phyloP scores from a whole-genome alignment of 306 rosid genomes.

The Canavalia gladiata region DNA sequence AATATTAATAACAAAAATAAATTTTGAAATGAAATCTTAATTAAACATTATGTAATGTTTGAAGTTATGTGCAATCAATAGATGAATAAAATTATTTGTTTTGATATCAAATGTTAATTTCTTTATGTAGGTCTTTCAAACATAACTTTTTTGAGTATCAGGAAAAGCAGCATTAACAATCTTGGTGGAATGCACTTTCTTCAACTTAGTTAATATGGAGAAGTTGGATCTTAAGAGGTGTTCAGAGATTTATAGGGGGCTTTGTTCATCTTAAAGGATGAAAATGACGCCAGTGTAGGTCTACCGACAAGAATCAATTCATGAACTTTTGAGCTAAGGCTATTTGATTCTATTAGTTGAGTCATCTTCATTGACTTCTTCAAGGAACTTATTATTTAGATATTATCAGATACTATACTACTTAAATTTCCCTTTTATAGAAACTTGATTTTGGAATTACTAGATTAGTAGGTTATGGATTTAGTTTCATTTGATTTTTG shows the following conservation, averaged over 20 bases:
- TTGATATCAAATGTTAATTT: conserved; percentile 35
- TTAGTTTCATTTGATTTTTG: conserved; percentile 20
- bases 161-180: conserved; percentile 59
- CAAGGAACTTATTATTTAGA: conserved; percentile 18
- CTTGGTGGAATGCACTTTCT: conserved; percentile 75
- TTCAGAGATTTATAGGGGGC: conserved; percentile 70
- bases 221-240: conserved; percentile 81
- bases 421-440: conserved; percentile 9
- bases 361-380: conserved; percentile 10
- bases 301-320: not conserved
- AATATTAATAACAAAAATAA: conserved; percentile 7
- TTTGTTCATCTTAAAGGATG: conserved; percentile 68
- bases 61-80: conserved; percentile 17
- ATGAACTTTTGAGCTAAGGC: not conserved
- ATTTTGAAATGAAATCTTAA: conserved; percentile 16
- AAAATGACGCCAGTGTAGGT: not conserved
- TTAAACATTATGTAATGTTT: conserved; percentile 36
- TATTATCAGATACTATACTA: conserved; percentile 26
- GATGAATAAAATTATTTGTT: conserved; percentile 12
- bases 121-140: conserved; percentile 62
- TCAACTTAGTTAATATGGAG: conserved; percentile 69
- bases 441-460: conserved; percentile 13
- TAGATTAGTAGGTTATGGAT: not conserved
- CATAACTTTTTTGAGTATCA: conserved; percentile 73
- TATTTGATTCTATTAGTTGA: conserved; percentile 15